Evolutionary conservation across 345 rosid genomes (phyloP).

Genomic region (Citrus mangshanensis): DNA sequence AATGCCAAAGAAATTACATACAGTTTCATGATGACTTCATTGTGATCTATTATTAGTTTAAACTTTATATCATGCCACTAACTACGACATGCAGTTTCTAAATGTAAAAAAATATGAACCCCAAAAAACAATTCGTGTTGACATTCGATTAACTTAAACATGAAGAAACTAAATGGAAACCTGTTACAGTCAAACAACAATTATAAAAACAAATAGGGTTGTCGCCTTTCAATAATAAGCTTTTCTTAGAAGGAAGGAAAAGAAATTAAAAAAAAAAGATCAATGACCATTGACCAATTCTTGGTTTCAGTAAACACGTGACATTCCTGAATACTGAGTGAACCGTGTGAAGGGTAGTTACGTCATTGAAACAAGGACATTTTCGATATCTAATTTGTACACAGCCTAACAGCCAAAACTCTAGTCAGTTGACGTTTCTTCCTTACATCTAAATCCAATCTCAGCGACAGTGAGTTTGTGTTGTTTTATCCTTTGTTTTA

Average conservation of each 20-base stretch:
- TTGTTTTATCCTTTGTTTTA: no score
- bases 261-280: no score
- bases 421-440: no score
- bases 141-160: not conserved
- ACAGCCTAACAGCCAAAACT: no score
- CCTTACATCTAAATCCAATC: not conserved
- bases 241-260: no score
- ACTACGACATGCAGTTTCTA: no score
- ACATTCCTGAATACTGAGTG: accelerated
- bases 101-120: no score
- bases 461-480: not conserved
- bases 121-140: not conserved
- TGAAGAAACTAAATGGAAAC: not conserved
- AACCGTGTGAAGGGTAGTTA: not conserved
- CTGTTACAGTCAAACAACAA: not conserved
- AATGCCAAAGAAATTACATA: not conserved
- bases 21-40: not conserved
- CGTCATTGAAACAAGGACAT: not conserved
- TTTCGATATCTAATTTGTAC: not conserved
- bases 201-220: no score
- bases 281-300: no score
- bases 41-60: not conserved
- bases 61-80: no score
- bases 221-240: no score
- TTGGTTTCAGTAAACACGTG: no score